Percentiles rank a stretch among this genome's conserved stretches.
phyloP scores from a whole-genome alignment of 2,329 filamentous ascomycete species.

The Colletotrichum sp. region DNA sequence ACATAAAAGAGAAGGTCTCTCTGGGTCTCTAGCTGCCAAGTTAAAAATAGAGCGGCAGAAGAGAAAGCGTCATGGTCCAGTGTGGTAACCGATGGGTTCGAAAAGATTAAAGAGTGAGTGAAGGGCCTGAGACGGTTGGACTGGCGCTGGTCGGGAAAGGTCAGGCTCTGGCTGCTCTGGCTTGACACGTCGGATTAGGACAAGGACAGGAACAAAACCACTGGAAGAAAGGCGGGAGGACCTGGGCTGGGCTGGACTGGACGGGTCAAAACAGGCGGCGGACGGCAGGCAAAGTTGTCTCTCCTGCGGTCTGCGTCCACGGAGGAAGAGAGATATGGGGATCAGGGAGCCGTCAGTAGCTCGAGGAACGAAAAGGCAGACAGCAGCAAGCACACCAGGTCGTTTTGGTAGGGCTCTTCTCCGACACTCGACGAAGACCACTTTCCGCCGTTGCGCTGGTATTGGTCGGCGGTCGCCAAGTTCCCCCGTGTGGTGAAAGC shows the following conservation, averaged over 20 bases:
- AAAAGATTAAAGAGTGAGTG: conserved; percentile 21
- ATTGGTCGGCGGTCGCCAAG: conserved; percentile 35
- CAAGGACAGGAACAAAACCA: conserved; percentile 1
- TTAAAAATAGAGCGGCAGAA: conserved; percentile 24
- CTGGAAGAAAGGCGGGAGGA: neutral
- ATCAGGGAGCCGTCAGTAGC: conserved; percentile 1
- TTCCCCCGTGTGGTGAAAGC: conserved; percentile 34
- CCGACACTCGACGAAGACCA: conserved; percentile 4
- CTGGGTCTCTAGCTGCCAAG: conserved; percentile 8
- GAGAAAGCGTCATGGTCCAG: conserved; percentile 22
- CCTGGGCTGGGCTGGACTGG: neutral
- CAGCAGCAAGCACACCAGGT: neutral
- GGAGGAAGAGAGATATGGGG: conserved; percentile 25
- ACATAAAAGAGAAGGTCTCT: conserved; percentile 27
- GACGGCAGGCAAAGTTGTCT: conserved; percentile 4
- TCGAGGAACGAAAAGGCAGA: neutral
- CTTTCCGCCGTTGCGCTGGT: conserved; percentile 15
- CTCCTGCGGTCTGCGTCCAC: neutral
- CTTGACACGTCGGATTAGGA: neutral
- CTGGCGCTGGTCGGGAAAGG: conserved; percentile 5
- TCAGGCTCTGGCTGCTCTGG: neutral
- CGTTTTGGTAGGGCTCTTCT: neutral
- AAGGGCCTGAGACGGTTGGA: conserved; percentile 1
- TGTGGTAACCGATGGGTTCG: conserved; percentile 12
- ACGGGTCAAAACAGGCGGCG: neutral